Evolutionary conservation across 108 stramenopile genomes (phyloP).

Genomic region (Pseudonitzschia multiseries): DNA sequence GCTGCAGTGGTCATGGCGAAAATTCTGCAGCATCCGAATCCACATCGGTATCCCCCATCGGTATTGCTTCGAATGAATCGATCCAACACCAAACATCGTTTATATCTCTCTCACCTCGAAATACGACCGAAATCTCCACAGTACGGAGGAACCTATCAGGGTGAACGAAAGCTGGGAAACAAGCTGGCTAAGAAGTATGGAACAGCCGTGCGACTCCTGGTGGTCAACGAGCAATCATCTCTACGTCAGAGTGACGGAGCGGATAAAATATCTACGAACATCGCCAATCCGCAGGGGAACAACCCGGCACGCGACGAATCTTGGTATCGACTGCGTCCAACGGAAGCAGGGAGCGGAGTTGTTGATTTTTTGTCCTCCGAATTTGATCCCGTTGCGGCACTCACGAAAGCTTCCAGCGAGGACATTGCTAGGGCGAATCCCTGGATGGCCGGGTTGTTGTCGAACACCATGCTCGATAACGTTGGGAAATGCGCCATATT

Average conservation of each 20-base stretch:
- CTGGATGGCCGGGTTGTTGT: conserved; percentile 14
- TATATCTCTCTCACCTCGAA: not conserved
- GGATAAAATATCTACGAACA: not conserved
- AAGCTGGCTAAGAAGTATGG: conserved; percentile 85
- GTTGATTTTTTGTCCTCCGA: conserved; percentile 50
- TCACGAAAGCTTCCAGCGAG: conserved; percentile 14
- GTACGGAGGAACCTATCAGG: conserved; percentile 73
- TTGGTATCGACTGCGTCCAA: conserved; percentile 44
- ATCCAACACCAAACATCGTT: not conserved
- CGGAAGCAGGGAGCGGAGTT: conserved; percentile 50
- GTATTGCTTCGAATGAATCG: not conserved
- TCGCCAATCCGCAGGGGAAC: not conserved
- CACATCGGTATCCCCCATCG: too few relatives aligned
- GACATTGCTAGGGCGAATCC: conserved; percentile 42
- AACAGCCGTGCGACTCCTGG: conserved; percentile 47
- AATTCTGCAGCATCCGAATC: too few relatives aligned
- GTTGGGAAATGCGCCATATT: conserved; percentile 24
- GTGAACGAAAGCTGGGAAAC: conserved; percentile 58
- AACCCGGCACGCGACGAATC: conserved; percentile 42
- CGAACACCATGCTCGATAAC: conserved; percentile 23
- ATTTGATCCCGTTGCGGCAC: conserved; percentile 70
- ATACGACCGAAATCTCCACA: conserved; percentile 7
- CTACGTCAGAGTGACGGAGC: not conserved
- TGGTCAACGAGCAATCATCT: conserved; percentile 29
- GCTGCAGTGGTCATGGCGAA: too few relatives aligned